Percentiles rank a stretch among this genome's conserved stretches.
Evolutionary conservation across 1,284 basidiomycete species (phyloP).

Genomic region (Fomes fomentarius): DNA sequence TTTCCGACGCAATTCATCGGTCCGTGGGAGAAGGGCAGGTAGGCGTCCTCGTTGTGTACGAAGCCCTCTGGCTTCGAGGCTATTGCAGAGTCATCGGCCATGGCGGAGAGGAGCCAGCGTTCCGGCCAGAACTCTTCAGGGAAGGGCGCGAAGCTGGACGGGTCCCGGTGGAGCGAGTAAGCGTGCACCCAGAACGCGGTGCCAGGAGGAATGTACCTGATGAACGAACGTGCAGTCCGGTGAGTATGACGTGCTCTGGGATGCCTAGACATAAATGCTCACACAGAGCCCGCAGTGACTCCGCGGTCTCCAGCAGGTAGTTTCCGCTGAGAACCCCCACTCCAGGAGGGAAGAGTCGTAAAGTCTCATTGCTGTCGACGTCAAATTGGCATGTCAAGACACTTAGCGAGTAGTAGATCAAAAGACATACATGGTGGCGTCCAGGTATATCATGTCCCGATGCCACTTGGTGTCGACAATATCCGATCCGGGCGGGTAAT

Average conservation of each 20-base stretch:
- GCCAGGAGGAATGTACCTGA: slow-evolving; percentile 33
- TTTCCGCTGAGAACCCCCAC: slow-evolving; percentile 54
- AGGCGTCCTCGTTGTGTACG: slow-evolving; percentile 30
- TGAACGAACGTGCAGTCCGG: neutral
- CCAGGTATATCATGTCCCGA: slow-evolving; percentile 34
- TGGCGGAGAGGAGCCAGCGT: slow-evolving; percentile 32
- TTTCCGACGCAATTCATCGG: slow-evolving; percentile 37
- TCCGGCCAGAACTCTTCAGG: slow-evolving; percentile 36
- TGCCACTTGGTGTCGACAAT: slow-evolving; percentile 28
- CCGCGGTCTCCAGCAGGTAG: slow-evolving; percentile 27
- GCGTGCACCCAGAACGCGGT: slow-evolving; percentile 29
- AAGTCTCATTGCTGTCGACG: slow-evolving; percentile 53
- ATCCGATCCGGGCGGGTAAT: too few relatives aligned
- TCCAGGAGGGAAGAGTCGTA: slow-evolving; percentile 59
- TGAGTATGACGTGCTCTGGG: too few relatives aligned
- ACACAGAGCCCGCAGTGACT: slow-evolving; percentile 31
- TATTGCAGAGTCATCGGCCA: neutral
- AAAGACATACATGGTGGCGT: slow-evolving; percentile 34
- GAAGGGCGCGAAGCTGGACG: slow-evolving; percentile 33
- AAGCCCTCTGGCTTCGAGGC: neutral
- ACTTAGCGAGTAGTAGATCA: neutral
- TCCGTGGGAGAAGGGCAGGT: slow-evolving; percentile 35
- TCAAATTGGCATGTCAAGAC: too few relatives aligned
- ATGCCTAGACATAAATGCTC: slow-evolving; percentile 7
- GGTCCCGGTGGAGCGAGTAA: slow-evolving; percentile 35